Evolutionary conservation across 192 early-diverging fungal genomes (phyloP).

Genomic region (Anaeromyces robustus): DNA sequence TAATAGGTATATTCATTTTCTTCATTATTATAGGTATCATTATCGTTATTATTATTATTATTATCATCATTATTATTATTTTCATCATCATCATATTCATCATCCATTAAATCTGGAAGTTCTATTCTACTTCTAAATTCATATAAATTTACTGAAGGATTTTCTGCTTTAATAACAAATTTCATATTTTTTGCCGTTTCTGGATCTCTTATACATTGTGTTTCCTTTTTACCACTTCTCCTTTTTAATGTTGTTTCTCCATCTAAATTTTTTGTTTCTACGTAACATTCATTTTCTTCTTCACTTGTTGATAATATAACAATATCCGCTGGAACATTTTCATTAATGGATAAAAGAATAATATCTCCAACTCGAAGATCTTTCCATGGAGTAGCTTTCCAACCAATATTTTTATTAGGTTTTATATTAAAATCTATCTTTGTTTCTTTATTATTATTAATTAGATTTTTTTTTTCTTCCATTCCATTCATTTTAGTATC

Average conservation of each 20-base stretch:
- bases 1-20: not conserved
- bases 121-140: constrained; percentile 63
- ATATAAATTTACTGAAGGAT: constrained; percentile 76
- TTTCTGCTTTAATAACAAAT: constrained; percentile 68
- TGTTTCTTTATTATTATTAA: too few relatives aligned
- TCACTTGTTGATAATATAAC: constrained; percentile 74
- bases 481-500: too few relatives aligned
- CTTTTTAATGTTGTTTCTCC: constrained; percentile 97
- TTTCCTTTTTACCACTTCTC: constrained; percentile 48
- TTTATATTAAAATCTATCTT: too few relatives aligned
- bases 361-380: constrained; percentile 79
- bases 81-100: not conserved
- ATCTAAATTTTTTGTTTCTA: constrained; percentile 96
- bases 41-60: too few relatives aligned
- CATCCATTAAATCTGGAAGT: not conserved
- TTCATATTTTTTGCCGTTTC: constrained; percentile 13
- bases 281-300: constrained; percentile 65
- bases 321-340: constrained; percentile 81
- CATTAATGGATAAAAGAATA: constrained; percentile 64
- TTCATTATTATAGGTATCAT: too few relatives aligned
- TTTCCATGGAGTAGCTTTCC: constrained; percentile 43
- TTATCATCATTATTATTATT: too few relatives aligned
- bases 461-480: too few relatives aligned
- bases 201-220: constrained; percentile 43
- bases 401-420: not conserved